phyloP scores from a whole-genome alignment of 75 land plant genomes.

The Isoetes taiwanensis region DNA sequence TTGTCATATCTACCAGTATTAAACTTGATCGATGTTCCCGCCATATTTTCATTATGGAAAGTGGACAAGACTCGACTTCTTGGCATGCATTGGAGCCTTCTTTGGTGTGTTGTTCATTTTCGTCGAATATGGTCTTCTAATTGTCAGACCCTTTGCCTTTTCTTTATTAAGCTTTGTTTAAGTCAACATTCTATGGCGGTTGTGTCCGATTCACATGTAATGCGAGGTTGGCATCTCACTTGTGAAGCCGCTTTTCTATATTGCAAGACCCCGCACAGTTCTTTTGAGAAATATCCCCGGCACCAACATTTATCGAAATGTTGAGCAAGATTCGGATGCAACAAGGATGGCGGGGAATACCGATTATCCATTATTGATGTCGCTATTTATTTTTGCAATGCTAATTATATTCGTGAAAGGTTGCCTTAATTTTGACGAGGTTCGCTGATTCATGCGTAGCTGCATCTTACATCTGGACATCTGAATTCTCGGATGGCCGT shows the following conservation, averaged over 20 bases:
- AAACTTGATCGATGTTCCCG: conserved; percentile 53
- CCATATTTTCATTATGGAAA: conserved; percentile 44
- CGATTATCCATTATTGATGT: conserved; percentile 40
- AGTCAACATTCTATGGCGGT: too few species aligned
- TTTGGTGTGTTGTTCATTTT: conserved; percentile 60
- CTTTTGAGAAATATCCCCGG: conserved; percentile 67
- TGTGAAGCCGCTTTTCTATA: conserved; percentile 42
- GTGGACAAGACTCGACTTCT: conserved; percentile 71
- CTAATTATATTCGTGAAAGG: conserved; percentile 54
- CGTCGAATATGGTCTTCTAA: conserved; percentile 48
- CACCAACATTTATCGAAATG: conserved; percentile 36
- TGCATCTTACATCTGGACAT: background rate
- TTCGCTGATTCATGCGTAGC: background rate
- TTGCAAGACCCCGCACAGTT: conserved; percentile 54
- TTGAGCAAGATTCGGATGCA: conserved; percentile 41
- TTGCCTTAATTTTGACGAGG: too few species aligned
- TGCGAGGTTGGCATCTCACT: conserved; percentile 57
- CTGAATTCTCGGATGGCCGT: too few species aligned
- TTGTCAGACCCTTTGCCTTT: conserved; percentile 32
- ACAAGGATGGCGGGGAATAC: conserved; percentile 26
- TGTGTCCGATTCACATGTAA: too few species aligned
- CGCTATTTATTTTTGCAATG: conserved; percentile 45
- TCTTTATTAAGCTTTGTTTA: too few species aligned
- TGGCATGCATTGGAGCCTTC: conserved; percentile 63
- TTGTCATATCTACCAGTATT: conserved; percentile 64